Evolutionary conservation across 2,329 filamentous ascomycete genomes (phyloP).

Genomic region (Verticillium klebahnii): DNA sequence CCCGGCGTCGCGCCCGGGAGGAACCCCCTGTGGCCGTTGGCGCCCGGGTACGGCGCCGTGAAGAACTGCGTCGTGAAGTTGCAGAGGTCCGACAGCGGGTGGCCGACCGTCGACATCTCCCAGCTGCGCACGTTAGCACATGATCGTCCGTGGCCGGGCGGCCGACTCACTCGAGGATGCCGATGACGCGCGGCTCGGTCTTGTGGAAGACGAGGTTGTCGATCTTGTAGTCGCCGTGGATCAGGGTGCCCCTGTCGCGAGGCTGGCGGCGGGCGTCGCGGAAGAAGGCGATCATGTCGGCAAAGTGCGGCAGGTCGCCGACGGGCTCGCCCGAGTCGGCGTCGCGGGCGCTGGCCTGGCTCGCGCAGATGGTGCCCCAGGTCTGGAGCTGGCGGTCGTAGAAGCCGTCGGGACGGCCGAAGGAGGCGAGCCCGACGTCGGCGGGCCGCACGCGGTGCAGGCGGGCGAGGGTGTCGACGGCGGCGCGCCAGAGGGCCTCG

Average conservation of each 20-base stretch:
- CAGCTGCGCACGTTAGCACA: slow-evolving; percentile 45
- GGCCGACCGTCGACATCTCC: slow-evolving; percentile 98
- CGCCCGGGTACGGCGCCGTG: slow-evolving; percentile 24
- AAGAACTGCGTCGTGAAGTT: slow-evolving; percentile 58
- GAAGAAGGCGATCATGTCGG: slow-evolving; percentile 77
- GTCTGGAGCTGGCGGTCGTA: slow-evolving; percentile 84
- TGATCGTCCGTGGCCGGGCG: no score
- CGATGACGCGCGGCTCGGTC: slow-evolving; percentile 82
- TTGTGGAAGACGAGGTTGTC: slow-evolving; percentile 88
- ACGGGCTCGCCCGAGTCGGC: slow-evolving; percentile 72
- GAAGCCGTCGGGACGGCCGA: slow-evolving; percentile 72
- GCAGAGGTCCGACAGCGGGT: slow-evolving; percentile 84
- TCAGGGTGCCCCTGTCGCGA: slow-evolving; percentile 69
- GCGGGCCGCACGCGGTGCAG: slow-evolving; percentile 72
- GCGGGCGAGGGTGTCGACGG: slow-evolving; percentile 75
- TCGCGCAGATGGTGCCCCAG: slow-evolving; percentile 71
- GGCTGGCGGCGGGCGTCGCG: slow-evolving; percentile 65
- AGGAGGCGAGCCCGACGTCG: slow-evolving; percentile 63
- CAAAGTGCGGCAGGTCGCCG: slow-evolving; percentile 78
- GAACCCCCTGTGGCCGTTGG: slow-evolving; percentile 45
- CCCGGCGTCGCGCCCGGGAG: slow-evolving; percentile 60
- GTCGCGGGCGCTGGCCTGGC: slow-evolving; percentile 72
- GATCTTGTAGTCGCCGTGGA: slow-evolving; percentile 97
- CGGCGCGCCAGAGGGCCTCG: slow-evolving; percentile 78
- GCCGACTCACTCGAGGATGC: slow-evolving; percentile 68